Evolutionary conservation across 2,329 filamentous ascomycete species (phyloP), one percentile per base, ranked within the genome.

Genomic region (Ophiostoma novo-ulmi): DNA sequence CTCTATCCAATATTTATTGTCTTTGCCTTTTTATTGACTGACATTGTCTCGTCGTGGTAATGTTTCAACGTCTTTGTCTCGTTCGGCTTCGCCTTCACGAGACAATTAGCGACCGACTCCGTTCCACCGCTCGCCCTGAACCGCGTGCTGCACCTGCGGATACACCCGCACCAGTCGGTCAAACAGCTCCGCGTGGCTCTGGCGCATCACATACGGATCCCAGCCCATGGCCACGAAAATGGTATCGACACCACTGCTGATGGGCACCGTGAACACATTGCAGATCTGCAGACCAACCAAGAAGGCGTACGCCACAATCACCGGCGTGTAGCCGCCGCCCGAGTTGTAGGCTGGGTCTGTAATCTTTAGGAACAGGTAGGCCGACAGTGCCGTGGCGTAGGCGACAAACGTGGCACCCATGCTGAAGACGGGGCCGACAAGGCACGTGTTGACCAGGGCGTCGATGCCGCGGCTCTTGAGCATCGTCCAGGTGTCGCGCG

Each of bases 401-500:
- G 87, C 93, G 64, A 97, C 90, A 76, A 96, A 95, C 0, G 91
- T 87, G 1, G 90, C 89, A 10, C 92, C 93, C 81, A 94, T 92
- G 20, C 88, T 90, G 41, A 91, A 81, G 0, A 91, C 89, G 0
- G 89, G 89, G 0, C 89, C 89, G 69, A 93, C 89, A 52, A 97
- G 86, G 74, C 92, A 96, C 78, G 97, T 92, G 77, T 97, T 97
- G 75, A 97, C 86, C 1, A 98, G 86, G 0, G 92, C 93, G 76
- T 97, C 94, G 72, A 97, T 89, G 38, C 94, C 94, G 41, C 94
- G 91, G 76, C 96, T 88, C 78, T 93, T 94, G 83, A 97, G 94
- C 91, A 97, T 92, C 75, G 77, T 88, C 92, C 93, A 97, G 0
- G 93, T 97, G 75, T 92, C 92, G 80, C 96, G 97, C 48, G 94